These are phyloP conservation scores for Epichloe gansuensis DNA, from an alignment of 2,329 filamentous ascomycete genomes.

Conservation along the genomic window DNA sequence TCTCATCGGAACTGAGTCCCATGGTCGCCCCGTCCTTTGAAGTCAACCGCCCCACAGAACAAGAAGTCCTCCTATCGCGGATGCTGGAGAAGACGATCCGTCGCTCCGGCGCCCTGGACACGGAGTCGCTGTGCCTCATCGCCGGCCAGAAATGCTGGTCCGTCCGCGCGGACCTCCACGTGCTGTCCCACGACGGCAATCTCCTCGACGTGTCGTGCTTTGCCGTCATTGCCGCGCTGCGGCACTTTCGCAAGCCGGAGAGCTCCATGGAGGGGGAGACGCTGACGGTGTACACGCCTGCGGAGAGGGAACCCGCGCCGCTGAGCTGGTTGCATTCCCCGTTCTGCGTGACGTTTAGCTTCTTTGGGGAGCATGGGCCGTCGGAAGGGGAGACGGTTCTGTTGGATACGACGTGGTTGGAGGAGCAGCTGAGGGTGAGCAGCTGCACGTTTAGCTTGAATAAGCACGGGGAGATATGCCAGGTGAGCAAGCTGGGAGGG, in stretches of 20 bases:
- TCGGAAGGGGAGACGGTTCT: slow-evolving; percentile 45
- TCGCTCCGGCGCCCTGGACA: slow-evolving; percentile 82
- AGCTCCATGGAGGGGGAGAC: slow-evolving; percentile 69
- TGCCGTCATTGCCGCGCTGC: slow-evolving; percentile 73
- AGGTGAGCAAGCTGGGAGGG: slow-evolving; percentile 83
- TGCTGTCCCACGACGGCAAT: slow-evolving; percentile 83
- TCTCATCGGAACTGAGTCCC: slow-evolving; percentile 78
- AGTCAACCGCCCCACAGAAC: slow-evolving; percentile 67
- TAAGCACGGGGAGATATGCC: slow-evolving; percentile 78
- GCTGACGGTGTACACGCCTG: slow-evolving; percentile 69
- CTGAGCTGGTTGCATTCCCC: slow-evolving; percentile 87
- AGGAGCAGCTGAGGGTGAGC: slow-evolving; percentile 63
- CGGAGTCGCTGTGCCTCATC: slow-evolving; percentile 87
- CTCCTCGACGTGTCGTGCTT: slow-evolving; percentile 78
- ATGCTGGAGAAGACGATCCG: slow-evolving; percentile 90
- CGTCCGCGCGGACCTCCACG: slow-evolving; percentile 80
- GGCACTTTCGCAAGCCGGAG: slow-evolving; percentile 85
- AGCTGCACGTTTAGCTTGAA: slow-evolving; percentile 78
- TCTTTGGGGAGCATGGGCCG: slow-evolving; percentile 55
- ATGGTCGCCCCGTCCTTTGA: slow-evolving; percentile 90
- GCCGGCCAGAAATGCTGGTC: slow-evolving; percentile 87
- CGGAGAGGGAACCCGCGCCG: slow-evolving; percentile 80
- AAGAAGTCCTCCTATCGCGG: slow-evolving; percentile 74
- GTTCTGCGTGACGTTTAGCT: slow-evolving; percentile 80
- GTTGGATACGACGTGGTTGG: slow-evolving; percentile 58